Percentiles rank a stretch among this genome's conserved stretches.
Conservation (phyloP, 805 yeast genomes). For the Zygosaccharomyces siamensis region DNA sequence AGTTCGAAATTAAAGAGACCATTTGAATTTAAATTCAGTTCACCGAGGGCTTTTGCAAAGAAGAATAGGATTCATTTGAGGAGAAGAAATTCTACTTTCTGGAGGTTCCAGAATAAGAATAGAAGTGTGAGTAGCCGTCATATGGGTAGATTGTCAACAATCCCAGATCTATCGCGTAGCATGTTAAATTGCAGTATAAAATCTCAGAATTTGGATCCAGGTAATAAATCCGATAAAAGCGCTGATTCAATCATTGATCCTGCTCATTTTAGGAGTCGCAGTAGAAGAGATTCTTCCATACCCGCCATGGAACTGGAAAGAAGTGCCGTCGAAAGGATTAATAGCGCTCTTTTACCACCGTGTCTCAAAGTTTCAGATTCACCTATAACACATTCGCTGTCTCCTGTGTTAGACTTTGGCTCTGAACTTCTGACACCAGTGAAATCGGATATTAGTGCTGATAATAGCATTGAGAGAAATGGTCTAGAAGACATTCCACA, state of each 20-base stretch:
- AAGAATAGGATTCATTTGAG: constrained; percentile 1
- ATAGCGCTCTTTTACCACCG: constrained; percentile 33
- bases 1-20: constrained; percentile 7
- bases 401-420: constrained; percentile 3
- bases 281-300: constrained; percentile 7
- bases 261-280: constrained; percentile 7
- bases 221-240: background rate
- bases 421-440: background rate
- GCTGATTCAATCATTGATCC: constrained; percentile 4
- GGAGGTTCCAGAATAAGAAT: background rate
- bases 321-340: constrained; percentile 29
- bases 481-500: constrained; percentile 24
- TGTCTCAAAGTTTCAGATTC: constrained; percentile 14
- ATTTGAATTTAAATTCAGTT: constrained; percentile 2
- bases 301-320: constrained; percentile 25
- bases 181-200: constrained; percentile 16
- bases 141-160: constrained; percentile 30
- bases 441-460: constrained; percentile 4
- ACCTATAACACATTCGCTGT: constrained; percentile 4
- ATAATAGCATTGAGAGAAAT: constrained; percentile 10
- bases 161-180: constrained; percentile 30
- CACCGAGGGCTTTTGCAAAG: background rate
- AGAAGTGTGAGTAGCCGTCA: constrained; percentile 14
- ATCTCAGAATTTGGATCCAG: constrained; percentile 7
- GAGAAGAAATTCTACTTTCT: background rate